These are phyloP conservation scores for Vitis riparia DNA, from an alignment of 164 flowering plant species.

Conservation along the genomic window DNA sequence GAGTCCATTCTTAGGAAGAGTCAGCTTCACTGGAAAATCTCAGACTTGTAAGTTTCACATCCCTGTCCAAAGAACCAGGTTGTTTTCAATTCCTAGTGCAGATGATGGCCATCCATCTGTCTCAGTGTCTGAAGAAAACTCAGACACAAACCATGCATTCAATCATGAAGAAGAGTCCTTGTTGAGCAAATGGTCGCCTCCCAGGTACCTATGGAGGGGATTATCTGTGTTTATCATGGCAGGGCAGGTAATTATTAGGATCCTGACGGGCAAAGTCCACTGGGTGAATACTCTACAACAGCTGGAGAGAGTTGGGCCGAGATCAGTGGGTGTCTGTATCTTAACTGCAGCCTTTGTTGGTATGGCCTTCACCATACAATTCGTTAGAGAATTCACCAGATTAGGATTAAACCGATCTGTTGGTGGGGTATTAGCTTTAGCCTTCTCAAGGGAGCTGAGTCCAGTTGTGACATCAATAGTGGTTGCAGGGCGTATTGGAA, in stretches of 20 bases:
- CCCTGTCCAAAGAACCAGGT: constrained; percentile 9
- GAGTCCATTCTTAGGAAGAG: constrained; percentile 1
- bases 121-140: constrained; percentile 36
- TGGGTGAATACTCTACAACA: constrained; percentile 87
- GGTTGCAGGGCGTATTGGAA: constrained; percentile 88
- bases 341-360: constrained; percentile 88
- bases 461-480: constrained; percentile 90
- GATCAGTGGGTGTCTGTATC: constrained; percentile 84
- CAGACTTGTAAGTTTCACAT: constrained; percentile 13
- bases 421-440: constrained; percentile 85
- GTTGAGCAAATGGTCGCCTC: constrained; percentile 77
- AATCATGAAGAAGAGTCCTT: constrained; percentile 24
- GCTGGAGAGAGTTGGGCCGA: constrained; percentile 87
- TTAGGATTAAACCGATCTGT: constrained; percentile 76
- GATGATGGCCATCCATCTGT: constrained; percentile 44
- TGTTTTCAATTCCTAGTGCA: constrained; percentile 29
- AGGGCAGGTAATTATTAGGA: constrained; percentile 75
- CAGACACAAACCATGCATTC: constrained; percentile 27
- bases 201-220: constrained; percentile 80
- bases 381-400: constrained; percentile 87
- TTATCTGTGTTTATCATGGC: constrained; percentile 65
- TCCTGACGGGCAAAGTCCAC: constrained; percentile 70
- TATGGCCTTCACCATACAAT: constrained; percentile 96
- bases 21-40: constrained; percentile 11
- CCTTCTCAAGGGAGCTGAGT: constrained; percentile 87